phyloP scores from a whole-genome alignment of 2,329 filamentous ascomycete species.

The Microcera coccophila region DNA sequence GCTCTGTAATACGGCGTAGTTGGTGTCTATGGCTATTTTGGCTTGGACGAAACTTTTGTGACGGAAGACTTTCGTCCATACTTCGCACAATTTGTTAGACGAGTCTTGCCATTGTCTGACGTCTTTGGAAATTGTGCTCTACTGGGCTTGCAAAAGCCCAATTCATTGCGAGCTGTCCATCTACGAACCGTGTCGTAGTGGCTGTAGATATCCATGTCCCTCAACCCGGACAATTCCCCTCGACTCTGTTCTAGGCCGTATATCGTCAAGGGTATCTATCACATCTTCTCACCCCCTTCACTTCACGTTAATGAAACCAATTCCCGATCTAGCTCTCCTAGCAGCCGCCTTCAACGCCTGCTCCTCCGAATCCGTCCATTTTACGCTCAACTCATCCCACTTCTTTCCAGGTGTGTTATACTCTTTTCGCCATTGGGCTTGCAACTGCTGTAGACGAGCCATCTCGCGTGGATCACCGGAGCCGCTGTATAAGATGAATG shows the following conservation, averaged over 20 bases:
- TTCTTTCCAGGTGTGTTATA: slow-evolving; percentile 60
- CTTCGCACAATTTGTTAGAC: too few relatives aligned
- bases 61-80: too few relatives aligned
- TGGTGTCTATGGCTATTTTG: too few relatives aligned
- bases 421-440: slow-evolving; percentile 59
- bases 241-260: too few relatives aligned
- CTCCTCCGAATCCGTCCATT: slow-evolving; percentile 65
- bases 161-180: too few relatives aligned
- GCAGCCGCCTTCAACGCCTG: slow-evolving; percentile 58
- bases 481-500: slow-evolving; percentile 61
- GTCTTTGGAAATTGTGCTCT: too few relatives aligned
- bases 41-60: too few relatives aligned
- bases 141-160: too few relatives aligned
- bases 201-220: too few relatives aligned
- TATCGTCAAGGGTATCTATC: not conserved
- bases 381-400: slow-evolving; percentile 63
- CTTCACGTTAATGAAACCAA: slow-evolving; percentile 64
- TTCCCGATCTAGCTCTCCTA: slow-evolving; percentile 54
- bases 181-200: too few relatives aligned
- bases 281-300: slow-evolving; percentile 34
- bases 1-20: slow-evolving; percentile 1
- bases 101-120: too few relatives aligned
- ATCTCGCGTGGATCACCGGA: slow-evolving; percentile 66
- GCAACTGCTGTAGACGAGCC: slow-evolving; percentile 57
- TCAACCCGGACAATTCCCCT: too few relatives aligned